Conservation (phyloP, 257 asterid species). For the Ilex asprella region DNA sequence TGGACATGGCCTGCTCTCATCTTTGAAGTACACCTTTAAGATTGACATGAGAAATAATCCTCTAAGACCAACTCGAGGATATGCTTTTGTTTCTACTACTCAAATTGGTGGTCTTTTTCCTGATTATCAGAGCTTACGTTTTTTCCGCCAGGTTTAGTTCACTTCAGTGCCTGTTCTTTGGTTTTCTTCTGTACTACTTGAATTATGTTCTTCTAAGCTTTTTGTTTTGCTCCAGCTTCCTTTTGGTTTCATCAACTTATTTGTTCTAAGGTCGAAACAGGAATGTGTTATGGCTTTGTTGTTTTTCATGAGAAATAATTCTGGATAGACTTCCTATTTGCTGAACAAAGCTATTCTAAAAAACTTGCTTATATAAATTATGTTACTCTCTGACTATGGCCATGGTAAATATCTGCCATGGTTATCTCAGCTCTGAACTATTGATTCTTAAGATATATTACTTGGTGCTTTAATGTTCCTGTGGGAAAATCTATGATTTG, state of each 20-base stretch:
- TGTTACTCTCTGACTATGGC: too few species aligned
- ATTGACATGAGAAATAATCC: constrained; percentile 73
- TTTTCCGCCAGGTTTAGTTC: constrained; percentile 74
- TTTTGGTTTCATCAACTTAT: neutral
- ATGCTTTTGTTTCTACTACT: constrained; percentile 77
- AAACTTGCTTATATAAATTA: too few species aligned
- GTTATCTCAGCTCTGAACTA: too few species aligned
- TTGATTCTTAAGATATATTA: too few species aligned
- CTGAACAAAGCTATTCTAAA: too few species aligned
- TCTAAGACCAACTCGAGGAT: constrained; percentile 79
- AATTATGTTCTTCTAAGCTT: neutral
- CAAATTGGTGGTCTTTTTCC: constrained; percentile 87
- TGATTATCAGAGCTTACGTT: constrained; percentile 68
- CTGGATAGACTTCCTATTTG: too few species aligned
- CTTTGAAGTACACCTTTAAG: constrained; percentile 69
- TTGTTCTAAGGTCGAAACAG: neutral
- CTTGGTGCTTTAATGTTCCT: too few species aligned
- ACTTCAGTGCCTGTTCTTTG: constrained; percentile 2
- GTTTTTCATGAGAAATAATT: too few species aligned
- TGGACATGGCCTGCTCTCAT: constrained; percentile 78
- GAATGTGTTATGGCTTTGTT: too few species aligned
- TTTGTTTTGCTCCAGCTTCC: neutral
- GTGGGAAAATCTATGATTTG: too few species aligned
- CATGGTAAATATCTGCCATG: too few species aligned
- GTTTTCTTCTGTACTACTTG: constrained; percentile 1